Base-by-base conservation (phyloP, 768 basidiomycete species). In the Leccinum uliginosum region DNA sequence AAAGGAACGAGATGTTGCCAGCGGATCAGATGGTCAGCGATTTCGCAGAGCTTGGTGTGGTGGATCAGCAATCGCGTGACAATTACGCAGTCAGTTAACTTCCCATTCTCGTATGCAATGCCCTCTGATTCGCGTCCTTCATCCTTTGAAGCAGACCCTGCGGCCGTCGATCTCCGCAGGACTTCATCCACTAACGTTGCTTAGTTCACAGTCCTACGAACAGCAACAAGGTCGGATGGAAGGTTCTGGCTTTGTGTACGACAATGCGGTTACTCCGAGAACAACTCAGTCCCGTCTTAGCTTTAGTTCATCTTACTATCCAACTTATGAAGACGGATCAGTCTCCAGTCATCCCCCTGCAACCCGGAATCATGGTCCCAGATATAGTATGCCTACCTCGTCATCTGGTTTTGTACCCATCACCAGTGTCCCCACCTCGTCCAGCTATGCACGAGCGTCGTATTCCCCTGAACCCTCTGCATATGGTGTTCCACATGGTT, bases 351-450 rank as follows among this genome's bases (percentile, higher is more conserved):
- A 71, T 17, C 75, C 73, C 5, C 68, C 76, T 48, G 65, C 78
- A 2, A 64, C 68, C 27, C 62, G 69, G 23, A 68, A 70, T 40
- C 77, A 78, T 61, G 82, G 81, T 32, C 82, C 87, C 12, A 78
- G 89, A 52, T 84, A 86, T 61, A 89, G 85, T 62, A 73, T 88
- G 57, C 86, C 87, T 19, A 65, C 80, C 1, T 72, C 83, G 7
- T 83, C 87, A 0, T 87, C 88, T 11, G 87, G 89, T 12, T 91
- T 89, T 63, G 73, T 82, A 53, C 84, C 87, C 38, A 65, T 86
- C 46, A 67, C 77, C 26, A 77, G 29, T 30, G 12, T 54, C 53
- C 64, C 73, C n/a, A 55, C 71, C 38, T 64, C 76, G 12, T 70
- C 78, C 6, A 68, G 72, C 50, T 79, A 78, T 61, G 62, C 62